A percentile compares a stretch with the other conserved stretches of the same genome.
Conservation (phyloP, 2,329 filamentous ascomycete genomes). For the Fusarium tricinctum region DNA sequence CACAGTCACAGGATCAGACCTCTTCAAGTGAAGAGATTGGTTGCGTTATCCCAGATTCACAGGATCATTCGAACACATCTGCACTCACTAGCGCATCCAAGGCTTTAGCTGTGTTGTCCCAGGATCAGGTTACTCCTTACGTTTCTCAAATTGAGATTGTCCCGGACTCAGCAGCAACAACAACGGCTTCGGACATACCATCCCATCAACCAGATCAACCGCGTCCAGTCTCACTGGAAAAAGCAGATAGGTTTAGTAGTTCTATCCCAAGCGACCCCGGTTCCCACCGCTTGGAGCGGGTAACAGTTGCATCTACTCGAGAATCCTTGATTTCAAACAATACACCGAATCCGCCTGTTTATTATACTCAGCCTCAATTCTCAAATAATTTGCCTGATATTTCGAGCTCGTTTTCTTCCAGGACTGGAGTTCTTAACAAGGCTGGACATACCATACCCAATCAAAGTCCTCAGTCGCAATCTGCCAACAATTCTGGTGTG, state of each 20-base stretch:
- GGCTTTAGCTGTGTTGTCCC: slow-evolving; percentile 2
- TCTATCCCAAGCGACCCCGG: slow-evolving; percentile 4
- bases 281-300: neutral
- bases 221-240: slow-evolving; percentile 4
- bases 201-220: slow-evolving; percentile 49
- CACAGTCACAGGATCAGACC: slow-evolving; percentile 1
- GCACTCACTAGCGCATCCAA: slow-evolving; percentile 2
- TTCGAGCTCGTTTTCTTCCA: slow-evolving; percentile 11
- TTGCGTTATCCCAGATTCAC: slow-evolving; percentile 44
- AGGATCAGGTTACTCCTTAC: slow-evolving; percentile 9
- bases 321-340: neutral
- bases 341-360: slow-evolving; percentile 20
- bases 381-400: slow-evolving; percentile 6
- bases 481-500: neutral
- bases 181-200: slow-evolving; percentile 41
- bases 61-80: slow-evolving; percentile 32
- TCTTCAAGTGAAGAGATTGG: slow-evolving; percentile 17
- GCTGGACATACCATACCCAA: neutral
- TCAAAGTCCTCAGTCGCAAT: neutral
- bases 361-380: slow-evolving; percentile 42
- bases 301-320: neutral
- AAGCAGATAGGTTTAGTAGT: slow-evolving; percentile 9
- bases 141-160: slow-evolving; percentile 26
- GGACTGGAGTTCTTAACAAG: neutral
- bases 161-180: slow-evolving; percentile 22